Conservation (phyloP, 768 basidiomycete species). For the Porpolomopsis calyptriformis region DNA sequence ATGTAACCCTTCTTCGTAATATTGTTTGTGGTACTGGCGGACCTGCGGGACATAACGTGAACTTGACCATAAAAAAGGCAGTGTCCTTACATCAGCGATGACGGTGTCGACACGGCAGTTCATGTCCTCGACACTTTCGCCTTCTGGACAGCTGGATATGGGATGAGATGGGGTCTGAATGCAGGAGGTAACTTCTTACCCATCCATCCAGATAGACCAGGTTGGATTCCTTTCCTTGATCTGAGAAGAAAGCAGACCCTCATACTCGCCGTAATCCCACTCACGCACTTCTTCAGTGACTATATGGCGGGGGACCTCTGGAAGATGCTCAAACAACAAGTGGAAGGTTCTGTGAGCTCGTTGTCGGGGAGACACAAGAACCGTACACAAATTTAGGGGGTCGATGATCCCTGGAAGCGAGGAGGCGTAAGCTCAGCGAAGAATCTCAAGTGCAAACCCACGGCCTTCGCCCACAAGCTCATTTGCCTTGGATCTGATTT, state of each 20-base stretch:
- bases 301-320: slow-evolving; percentile 37
- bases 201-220: slow-evolving; percentile 85
- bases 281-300: slow-evolving; percentile 62
- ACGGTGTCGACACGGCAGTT: slow-evolving; percentile 63
- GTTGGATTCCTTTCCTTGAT: slow-evolving; percentile 48
- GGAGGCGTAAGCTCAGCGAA: slow-evolving; percentile 1
- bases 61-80: slow-evolving; percentile 1
- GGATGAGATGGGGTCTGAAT: slow-evolving; percentile 7
- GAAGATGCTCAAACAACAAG: slow-evolving; percentile 50
- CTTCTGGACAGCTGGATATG: slow-evolving; percentile 63
- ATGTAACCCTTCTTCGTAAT: slow-evolving; percentile 54
- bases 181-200: slow-evolving; percentile 30
- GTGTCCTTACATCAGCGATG: slow-evolving; percentile 48
- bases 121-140: slow-evolving; percentile 80
- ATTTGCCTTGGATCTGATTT: slow-evolving; percentile 53
- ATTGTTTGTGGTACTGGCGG: slow-evolving; percentile 59
- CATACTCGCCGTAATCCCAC: slow-evolving; percentile 90
- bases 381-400: slow-evolving; percentile 62
- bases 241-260: slow-evolving; percentile 72
- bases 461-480: slow-evolving; percentile 68
- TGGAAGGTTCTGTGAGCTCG: slow-evolving; percentile 84
- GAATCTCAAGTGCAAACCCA: slow-evolving; percentile 28
- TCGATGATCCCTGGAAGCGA: slow-evolving; percentile 54
- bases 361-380: slow-evolving; percentile 77
- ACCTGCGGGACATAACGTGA: slow-evolving; percentile 34